These are phyloP conservation scores for Aurantiochytrium sp. DNA, from an alignment of 108 stramenopile genomes.

Conservation along the genomic window DNA sequence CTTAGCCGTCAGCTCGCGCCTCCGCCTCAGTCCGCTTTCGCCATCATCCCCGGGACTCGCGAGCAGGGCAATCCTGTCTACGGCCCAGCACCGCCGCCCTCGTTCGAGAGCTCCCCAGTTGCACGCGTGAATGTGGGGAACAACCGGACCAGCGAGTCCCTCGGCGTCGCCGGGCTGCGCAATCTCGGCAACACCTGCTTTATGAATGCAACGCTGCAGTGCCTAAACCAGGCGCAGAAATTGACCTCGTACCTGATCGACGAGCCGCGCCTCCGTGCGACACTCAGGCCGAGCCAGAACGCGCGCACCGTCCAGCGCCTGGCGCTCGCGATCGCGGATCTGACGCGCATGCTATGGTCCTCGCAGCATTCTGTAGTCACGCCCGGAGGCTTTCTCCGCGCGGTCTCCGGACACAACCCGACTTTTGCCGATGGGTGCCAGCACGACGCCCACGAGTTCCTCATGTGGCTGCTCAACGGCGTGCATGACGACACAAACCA, in stretches of 20 bases:
- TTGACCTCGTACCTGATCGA: constrained; percentile 80
- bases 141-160: neutral
- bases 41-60: neutral
- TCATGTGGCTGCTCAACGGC: neutral
- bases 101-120: neutral
- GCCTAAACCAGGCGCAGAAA: constrained; percentile 72
- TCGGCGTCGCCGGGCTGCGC: constrained; percentile 78
- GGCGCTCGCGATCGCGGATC: neutral
- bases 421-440: neutral
- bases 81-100: neutral
- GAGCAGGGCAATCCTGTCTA: neutral
- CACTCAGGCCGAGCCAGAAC: neutral
- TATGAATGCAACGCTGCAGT: constrained; percentile 90
- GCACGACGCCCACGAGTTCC: constrained; percentile 17
- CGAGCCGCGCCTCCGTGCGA: neutral
- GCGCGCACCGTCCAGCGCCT: no score
- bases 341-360: neutral
- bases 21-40: neutral
- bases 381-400: neutral
- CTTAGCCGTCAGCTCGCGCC: constrained; percentile 1
- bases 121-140: neutral
- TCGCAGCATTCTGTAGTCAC: constrained; percentile 1
- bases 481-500: constrained; percentile 16
- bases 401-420: neutral
- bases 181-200: constrained; percentile 98